Evolutionary conservation across 768 basidiomycete genomes (phyloP), one percentile per base, ranked within the genome.

Genomic region (Suillus alpinus): DNA sequence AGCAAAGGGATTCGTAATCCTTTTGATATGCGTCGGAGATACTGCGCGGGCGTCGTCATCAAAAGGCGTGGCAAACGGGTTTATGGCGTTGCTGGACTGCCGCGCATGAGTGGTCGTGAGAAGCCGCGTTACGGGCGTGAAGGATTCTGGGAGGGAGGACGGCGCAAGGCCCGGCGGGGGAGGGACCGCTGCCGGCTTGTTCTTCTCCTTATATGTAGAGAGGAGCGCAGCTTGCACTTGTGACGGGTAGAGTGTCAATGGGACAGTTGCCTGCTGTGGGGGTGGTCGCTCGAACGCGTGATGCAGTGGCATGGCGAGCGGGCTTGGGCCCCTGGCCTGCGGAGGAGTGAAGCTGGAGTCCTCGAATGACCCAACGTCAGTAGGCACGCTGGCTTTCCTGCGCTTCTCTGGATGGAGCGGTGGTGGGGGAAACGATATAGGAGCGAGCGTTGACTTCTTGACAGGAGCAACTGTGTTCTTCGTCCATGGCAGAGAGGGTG

Each of bases 41-140:
- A 65, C 68, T 39, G 77, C 71, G 37, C 67, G 67, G 59, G 83
- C 78, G 69, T 89, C 88, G 68, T 91, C 89, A 71, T 92, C 91
- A 72, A 92, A 92, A 8, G 91, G 90, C 56, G 89, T 91, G 60
- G 83, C 81, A 68, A 92, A 92, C 57, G 90, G 90, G 68, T 84
- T 71, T 50, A 68, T 62, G 50, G 62, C 34, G 14, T 61, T 66
- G 55, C 62, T 60, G 55, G 80, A 75, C 64, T 77, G 71, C 62
- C 77, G 75, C 20, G 78, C 76, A 66, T 80, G 72, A 26, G 75
- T 76, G 29, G 77, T 68, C 57, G 81, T 80, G 63, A 81, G 72
- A 59, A 80, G 73, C 44, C 79, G 74, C 55, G 81, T 80, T 40
- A 81, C 75, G 13, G 83, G 80, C 36, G 67, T 63, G 41, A 70